Evolutionary conservation across 805 yeast species (phyloP), one percentile per base, ranked within the genome.

Genomic region (Yamadazyma tumulicola): DNA sequence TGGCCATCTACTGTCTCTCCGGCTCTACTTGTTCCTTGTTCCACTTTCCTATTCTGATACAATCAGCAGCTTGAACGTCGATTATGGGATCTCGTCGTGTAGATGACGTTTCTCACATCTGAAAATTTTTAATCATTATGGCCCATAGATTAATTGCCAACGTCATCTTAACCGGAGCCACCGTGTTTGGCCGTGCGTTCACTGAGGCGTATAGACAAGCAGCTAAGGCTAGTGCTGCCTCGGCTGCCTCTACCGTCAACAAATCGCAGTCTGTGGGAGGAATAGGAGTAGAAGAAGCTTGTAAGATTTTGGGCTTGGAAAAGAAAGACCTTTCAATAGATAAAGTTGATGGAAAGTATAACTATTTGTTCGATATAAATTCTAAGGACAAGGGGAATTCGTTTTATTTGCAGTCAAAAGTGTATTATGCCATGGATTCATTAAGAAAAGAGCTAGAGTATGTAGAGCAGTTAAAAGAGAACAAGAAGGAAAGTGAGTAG

Each of bases 171-270:
- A 89, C 97, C 7, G 97, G 97, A 38, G 94, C 97, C 4, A 81
- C 86, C 48, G 97, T 91, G 19, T 88, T 93, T 55, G 97, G 97
- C 38, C 77, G 85, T 49, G 98, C 98, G 0, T 93, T 93, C 58
- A 74, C 87, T n/a, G 95, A 88, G 58, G 97, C 98, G 0, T 93
- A 91, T 71, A 84, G 81, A 52, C 97, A 93, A 64, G 95, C 95
- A 2, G 96, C 97, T 12, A 85, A 91, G 34, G 89, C 89, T 35
- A 79, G 95, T n/a, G 87, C 91, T 2, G 75, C 85, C 19, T 76
- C 86, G 19, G 69, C 83, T 14, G 68, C 54, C 59, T 49, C 52
- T 26, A 55, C 50, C 6, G 65, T 65, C 6, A 61, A 64, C 23
- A 64, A 63, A 48, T 72, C 75, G 34, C 66, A 75, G 19, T 78